Conservation (phyloP, 129 eudicot species). For the Pulicaria dysenterica region DNA sequence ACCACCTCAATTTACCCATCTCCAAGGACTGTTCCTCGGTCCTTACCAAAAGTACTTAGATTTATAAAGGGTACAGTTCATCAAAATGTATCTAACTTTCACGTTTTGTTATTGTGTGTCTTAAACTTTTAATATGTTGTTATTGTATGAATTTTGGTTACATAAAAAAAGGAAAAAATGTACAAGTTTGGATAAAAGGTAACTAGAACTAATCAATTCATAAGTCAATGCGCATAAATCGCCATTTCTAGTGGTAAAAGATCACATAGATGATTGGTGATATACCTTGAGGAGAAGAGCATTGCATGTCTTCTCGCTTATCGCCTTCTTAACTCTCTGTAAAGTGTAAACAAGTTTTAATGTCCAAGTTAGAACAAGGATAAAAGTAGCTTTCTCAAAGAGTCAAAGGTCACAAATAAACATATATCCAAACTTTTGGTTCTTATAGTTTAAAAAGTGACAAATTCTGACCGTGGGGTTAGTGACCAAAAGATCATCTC, state of each 20-base stretch:
- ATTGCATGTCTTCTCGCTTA: conserved; percentile 74
- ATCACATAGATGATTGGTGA: conserved; percentile 7
- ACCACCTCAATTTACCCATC: no score
- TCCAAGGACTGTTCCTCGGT: no score
- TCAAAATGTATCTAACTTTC: no score
- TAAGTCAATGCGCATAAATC: neutral
- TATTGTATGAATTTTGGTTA: no score
- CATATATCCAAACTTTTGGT: neutral
- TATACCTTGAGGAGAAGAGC: conserved; percentile 96
- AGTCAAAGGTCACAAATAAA: neutral
- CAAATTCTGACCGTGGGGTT: conserved; percentile 75
- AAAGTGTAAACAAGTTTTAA: conserved; percentile 3
- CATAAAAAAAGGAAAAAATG: no score
- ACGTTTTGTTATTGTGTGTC: no score
- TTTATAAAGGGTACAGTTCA: no score
- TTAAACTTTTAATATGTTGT: no score
- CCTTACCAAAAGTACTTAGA: no score
- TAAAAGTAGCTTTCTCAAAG: neutral
- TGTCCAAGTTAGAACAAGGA: neutral
- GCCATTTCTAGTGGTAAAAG: neutral
- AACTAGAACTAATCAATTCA: neutral
- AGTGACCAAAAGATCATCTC: conserved; percentile 97
- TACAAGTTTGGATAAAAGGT: no score
- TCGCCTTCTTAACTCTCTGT: conserved; percentile 97
- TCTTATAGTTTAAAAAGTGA: neutral